phyloP scores from a whole-genome alignment of 208 protist species.

The Trypanosomatidae sp. region DNA sequence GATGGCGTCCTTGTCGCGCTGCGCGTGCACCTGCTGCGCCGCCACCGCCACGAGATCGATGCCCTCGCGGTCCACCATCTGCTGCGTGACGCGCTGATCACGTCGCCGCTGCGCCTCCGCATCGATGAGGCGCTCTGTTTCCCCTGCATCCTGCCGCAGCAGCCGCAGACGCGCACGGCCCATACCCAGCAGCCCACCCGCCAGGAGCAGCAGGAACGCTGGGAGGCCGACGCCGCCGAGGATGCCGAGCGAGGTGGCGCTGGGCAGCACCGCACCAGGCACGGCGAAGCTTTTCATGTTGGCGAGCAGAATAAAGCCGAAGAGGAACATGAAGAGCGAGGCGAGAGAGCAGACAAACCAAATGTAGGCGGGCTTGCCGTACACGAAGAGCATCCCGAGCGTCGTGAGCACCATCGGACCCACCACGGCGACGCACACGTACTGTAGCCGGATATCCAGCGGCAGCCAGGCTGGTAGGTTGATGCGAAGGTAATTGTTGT shows the following conservation, averaged over 20 bases:
- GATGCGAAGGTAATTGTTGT: slow-evolving; percentile 37
- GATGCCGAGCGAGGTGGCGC: slow-evolving; percentile 10
- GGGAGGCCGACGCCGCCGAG: slow-evolving; percentile 34
- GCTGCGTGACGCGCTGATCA: slow-evolving; percentile 30
- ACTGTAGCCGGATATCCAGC: slow-evolving; percentile 62
- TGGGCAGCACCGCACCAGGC: slow-evolving; percentile 10
- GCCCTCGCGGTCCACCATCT: slow-evolving; percentile 43
- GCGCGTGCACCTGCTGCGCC: slow-evolving; percentile 29
- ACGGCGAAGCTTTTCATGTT: slow-evolving; percentile 16
- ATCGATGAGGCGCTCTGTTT: slow-evolving; percentile 14
- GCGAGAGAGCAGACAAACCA: slow-evolving; percentile 38
- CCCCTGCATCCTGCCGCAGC: slow-evolving; percentile 20
- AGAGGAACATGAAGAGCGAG: slow-evolving; percentile 50
- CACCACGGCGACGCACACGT: slow-evolving; percentile 41
- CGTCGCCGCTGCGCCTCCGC: slow-evolving; percentile 20
- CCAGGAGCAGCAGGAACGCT: slow-evolving; percentile 23
- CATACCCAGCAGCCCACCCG: slow-evolving; percentile 21
- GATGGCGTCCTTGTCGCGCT: slow-evolving; percentile 16
- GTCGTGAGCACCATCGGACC: slow-evolving; percentile 47
- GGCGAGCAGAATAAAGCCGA: slow-evolving; percentile 43
- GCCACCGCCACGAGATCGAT: slow-evolving; percentile 47
- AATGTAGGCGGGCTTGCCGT: slow-evolving; percentile 38
- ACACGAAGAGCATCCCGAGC: slow-evolving; percentile 48
- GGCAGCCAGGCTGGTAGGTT: slow-evolving; percentile 60
- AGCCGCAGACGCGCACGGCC: slow-evolving; percentile 10